phyloP scores from a whole-genome alignment of 75 land plant genomes.

The Picea sitchensis region DNA sequence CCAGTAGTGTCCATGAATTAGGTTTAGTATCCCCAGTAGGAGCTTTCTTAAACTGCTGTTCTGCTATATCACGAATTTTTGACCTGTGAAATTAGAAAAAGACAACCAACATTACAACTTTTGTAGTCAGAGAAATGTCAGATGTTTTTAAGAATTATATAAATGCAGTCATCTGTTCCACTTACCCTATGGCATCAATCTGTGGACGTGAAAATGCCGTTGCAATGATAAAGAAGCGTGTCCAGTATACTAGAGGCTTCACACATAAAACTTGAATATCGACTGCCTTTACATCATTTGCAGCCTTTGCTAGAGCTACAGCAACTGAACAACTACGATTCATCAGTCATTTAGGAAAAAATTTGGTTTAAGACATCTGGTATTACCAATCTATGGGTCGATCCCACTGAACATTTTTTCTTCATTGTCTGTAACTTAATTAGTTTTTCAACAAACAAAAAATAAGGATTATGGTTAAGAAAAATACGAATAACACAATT shows the following conservation, averaged over 20 bases:
- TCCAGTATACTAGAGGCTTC: constrained; percentile 97
- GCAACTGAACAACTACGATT: constrained; percentile 60
- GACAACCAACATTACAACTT: neutral
- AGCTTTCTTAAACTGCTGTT: constrained; percentile 54
- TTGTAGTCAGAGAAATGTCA: neutral
- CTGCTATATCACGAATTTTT: constrained; percentile 78
- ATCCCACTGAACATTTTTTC: neutral
- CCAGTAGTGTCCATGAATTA: constrained; percentile 92
- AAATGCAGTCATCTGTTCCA: constrained; percentile 2
- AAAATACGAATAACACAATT: neutral
- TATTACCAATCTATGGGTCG: neutral
- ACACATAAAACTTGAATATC: constrained; percentile 88
- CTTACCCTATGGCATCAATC: constrained; percentile 90
- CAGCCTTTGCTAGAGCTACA: constrained; percentile 84
- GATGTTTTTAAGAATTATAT: neutral
- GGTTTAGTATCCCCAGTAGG: constrained; percentile 79
- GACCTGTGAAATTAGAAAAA: constrained; percentile 34
- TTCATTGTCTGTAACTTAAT: neutral
- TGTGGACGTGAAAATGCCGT: constrained; percentile 96
- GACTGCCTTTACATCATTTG: constrained; percentile 85
- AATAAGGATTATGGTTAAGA: neutral
- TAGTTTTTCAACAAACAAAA: neutral
- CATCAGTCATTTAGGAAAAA: neutral
- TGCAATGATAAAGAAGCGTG: constrained; percentile 87
- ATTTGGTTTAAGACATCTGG: neutral